Evolutionary conservation across 2,329 filamentous ascomycete genomes (phyloP), one percentile per base, ranked within the genome.

Genomic region (Allantophomopsis lycopodina): DNA sequence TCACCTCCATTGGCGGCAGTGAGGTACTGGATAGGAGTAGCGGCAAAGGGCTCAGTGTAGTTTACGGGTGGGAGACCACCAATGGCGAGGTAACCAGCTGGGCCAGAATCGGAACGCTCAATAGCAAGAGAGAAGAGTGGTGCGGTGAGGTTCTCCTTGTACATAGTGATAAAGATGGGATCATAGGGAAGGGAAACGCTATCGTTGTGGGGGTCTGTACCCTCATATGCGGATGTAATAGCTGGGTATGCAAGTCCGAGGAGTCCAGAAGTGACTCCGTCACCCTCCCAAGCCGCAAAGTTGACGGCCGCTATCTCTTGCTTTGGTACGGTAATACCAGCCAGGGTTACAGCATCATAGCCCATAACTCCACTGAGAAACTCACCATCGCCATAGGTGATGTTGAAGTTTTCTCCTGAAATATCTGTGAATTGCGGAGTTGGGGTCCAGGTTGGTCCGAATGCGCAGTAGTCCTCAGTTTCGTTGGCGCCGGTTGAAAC

Each of bases 111-210:
- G n/a, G 52, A 51, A 11, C 63, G 53, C 7, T 59, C 54, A 15
- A 73, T 53, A 1, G 63, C 65, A n/a, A 72, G 51, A 46, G 60
- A 65, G 56, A 71, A 73, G 8, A 68, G 48, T 0, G 66, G 60
- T 0, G 59, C 47, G 7, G 66, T 60, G 11, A 61, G 48, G 16
- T 61, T 56, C 21, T 63, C 49, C 38, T 60, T 54, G 46, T 61
- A 63, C 62, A 73, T 65, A 30, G 56, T 66, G 7, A 60, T 65
- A 46, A 74, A 63, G n/a, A 73, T 48, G 0, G 69, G 65, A 39
- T 64, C 59, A 53, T 73, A 74, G 0, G 51, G 41, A 2, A 55
- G 40, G 34, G 11, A 32, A 39, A 41, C 49, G 41, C 46, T 46
- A 23, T 57, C 53, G 2, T 62, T 58, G 16, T 60, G 62, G 1